Percentiles rank a stretch among this genome's conserved stretches.
Evolutionary conservation across 2,329 filamentous ascomycete species (phyloP).

Genomic region (Hymenoscyphus repandus): DNA sequence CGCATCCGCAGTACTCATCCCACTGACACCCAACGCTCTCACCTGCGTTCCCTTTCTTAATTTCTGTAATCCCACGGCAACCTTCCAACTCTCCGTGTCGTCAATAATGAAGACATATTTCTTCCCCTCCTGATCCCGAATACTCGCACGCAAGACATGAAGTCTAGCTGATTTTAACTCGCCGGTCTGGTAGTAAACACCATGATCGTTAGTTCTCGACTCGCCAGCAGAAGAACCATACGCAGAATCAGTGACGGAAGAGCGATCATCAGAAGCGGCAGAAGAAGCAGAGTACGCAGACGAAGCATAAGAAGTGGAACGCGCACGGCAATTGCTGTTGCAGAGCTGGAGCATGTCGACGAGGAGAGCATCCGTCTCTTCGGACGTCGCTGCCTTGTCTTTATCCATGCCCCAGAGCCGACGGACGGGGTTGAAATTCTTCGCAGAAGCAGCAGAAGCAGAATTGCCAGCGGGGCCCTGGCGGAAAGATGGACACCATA

Average conservation of each 20-base stretch:
- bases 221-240: constrained; percentile 28
- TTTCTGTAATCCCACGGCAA: constrained; percentile 55
- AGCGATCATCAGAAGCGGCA: constrained; percentile 25
- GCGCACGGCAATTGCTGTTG: constrained; percentile 56
- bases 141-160: constrained; percentile 58
- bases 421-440: constrained; percentile 24
- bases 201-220: constrained; percentile 25
- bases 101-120: constrained; percentile 59
- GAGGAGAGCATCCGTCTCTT: constrained; percentile 63
- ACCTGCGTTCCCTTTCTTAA: constrained; percentile 56
- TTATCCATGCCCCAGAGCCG: constrained; percentile 36
- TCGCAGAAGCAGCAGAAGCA: constrained; percentile 32
- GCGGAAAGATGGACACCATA: constrained; percentile 68
- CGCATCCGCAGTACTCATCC: constrained; percentile 50
- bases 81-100: constrained; percentile 65
- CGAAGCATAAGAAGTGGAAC: constrained; percentile 39
- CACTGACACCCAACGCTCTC: constrained; percentile 52
- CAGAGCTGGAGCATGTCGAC: constrained; percentile 58
- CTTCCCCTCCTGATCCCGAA: constrained; percentile 62
- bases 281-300: constrained; percentile 36
- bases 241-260: constrained; percentile 26
- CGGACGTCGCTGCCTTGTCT: constrained; percentile 41
- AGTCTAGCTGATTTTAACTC: constrained; percentile 51
- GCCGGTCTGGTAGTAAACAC: constrained; percentile 40
- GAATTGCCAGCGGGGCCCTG: constrained; percentile 32